phyloP scores from a whole-genome alignment of 805 yeast genomes.

The Lipomyces anomalus region DNA sequence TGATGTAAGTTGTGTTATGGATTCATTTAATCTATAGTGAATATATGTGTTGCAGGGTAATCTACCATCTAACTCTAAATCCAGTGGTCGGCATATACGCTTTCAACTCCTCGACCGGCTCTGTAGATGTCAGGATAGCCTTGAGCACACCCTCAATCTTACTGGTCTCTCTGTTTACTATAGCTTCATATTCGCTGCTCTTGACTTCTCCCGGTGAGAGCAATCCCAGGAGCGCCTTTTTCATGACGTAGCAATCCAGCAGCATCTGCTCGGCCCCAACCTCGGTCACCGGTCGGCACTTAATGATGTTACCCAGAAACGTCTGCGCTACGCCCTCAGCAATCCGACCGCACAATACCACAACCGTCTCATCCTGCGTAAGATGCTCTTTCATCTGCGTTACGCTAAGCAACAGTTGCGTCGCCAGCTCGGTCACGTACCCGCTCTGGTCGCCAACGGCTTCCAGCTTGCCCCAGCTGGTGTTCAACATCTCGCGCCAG shows the following conservation, averaged over 20 bases:
- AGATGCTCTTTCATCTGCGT: constrained; percentile 6
- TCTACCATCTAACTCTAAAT: neutral
- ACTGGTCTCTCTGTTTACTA: constrained; percentile 40
- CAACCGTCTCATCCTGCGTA: neutral
- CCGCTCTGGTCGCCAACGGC: constrained; percentile 68
- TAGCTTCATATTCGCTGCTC: constrained; percentile 35
- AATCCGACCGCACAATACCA: constrained; percentile 55
- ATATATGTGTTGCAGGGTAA: no score
- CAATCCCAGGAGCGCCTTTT: constrained; percentile 40
- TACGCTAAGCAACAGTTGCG: constrained; percentile 39
- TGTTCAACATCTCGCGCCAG: constrained; percentile 78
- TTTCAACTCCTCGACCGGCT: constrained; percentile 28
- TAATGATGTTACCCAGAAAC: constrained; percentile 52
- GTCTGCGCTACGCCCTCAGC: constrained; percentile 62
- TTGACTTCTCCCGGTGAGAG: constrained; percentile 16
- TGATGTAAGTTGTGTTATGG: no score
- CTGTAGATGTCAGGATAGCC: constrained; percentile 52
- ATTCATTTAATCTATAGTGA: no score
- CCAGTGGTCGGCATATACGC: constrained; percentile 11
- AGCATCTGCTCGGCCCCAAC: constrained; percentile 74
- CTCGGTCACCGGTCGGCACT: constrained; percentile 63
- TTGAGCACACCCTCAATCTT: constrained; percentile 61
- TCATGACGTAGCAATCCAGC: constrained; percentile 63
- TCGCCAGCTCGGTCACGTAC: constrained; percentile 56
- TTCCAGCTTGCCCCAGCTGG: constrained; percentile 64